phyloP scores from a whole-genome alignment of 2,329 filamentous ascomycete genomes.

The Cylindrodendrum hubeiense region DNA sequence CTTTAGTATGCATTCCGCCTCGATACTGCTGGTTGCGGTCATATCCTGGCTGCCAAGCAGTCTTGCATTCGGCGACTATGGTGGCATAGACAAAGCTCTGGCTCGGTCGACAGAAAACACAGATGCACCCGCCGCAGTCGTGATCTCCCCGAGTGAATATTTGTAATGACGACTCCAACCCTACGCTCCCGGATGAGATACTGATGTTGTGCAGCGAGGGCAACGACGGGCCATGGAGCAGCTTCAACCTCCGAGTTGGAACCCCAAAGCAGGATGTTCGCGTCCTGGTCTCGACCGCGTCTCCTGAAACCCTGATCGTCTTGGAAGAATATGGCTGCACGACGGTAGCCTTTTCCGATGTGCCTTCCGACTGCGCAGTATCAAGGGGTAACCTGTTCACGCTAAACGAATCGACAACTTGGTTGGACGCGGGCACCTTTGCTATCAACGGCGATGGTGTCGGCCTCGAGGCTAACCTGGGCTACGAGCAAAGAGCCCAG shows the following conservation, averaged over 20 bases:
- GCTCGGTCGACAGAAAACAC: background rate
- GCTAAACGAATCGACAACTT: conserved; percentile 5
- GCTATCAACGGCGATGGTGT: conserved; percentile 4
- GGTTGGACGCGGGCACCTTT: conserved; percentile 2
- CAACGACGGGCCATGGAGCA: conserved; percentile 16
- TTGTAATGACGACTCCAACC: background rate
- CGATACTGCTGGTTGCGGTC: background rate
- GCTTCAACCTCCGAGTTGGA: conserved; percentile 11
- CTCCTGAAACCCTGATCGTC: conserved; percentile 2
- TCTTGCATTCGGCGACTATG: background rate
- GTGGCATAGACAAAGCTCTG: background rate
- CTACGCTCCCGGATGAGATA: too few species aligned
- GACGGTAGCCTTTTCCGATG: background rate
- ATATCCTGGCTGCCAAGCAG: background rate
- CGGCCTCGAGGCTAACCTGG: conserved; percentile 8
- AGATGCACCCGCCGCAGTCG: background rate
- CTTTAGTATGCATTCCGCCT: background rate
- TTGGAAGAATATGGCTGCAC: conserved; percentile 7
- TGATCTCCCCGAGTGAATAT: conserved; percentile 13
- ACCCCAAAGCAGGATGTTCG: conserved; percentile 9
- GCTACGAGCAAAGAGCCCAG: conserved; percentile 5
- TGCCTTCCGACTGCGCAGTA: conserved; percentile 11
- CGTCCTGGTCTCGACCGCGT: conserved; percentile 11
- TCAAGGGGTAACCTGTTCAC: conserved; percentile 3
- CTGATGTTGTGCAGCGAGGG: conserved; percentile 5